These are phyloP conservation scores for Neltuma alba DNA, from an alignment of 306 rosid species.

Conservation along the genomic window DNA sequence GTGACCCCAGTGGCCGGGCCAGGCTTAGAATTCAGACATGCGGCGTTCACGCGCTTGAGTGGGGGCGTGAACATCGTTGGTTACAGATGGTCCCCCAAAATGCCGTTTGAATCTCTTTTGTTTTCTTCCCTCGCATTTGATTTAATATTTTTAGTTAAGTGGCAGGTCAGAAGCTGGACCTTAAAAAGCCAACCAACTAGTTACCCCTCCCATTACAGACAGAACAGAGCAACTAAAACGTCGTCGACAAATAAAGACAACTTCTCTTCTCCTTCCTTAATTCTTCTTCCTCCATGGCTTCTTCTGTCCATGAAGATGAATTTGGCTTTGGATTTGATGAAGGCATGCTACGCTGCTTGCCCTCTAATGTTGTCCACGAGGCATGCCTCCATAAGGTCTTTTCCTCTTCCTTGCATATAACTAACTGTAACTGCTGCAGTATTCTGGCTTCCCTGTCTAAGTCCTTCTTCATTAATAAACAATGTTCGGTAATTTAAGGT, in stretches of 20 bases:
- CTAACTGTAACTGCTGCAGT: background rate
- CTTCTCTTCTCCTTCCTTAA: conserved; percentile 4
- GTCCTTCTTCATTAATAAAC: background rate
- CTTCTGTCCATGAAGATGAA: conserved; percentile 44
- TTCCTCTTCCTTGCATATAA: too few species aligned
- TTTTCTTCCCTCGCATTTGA: conserved; percentile 20
- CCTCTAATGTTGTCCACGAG: conserved; percentile 56
- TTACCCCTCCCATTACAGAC: conserved; percentile 25
- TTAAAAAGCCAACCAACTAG: conserved; percentile 33
- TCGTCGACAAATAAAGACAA: background rate
- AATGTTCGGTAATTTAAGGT: background rate
- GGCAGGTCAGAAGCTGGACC: conserved; percentile 67
- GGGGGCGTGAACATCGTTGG: background rate
- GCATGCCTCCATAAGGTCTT: conserved; percentile 27
- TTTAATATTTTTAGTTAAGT: conserved; percentile 49
- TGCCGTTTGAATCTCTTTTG: background rate
- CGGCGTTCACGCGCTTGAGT: background rate
- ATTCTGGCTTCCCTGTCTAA: background rate
- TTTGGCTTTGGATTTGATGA: conserved; percentile 51
- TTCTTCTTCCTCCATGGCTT: conserved; percentile 45
- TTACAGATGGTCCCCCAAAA: background rate
- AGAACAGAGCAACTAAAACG: conserved; percentile 32
- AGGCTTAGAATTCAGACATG: too few species aligned
- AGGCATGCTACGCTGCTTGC: conserved; percentile 60
- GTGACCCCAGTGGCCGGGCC: background rate